Conservation (phyloP, 2,329 filamentous ascomycete species). For the Colletotrichum acutatum region DNA sequence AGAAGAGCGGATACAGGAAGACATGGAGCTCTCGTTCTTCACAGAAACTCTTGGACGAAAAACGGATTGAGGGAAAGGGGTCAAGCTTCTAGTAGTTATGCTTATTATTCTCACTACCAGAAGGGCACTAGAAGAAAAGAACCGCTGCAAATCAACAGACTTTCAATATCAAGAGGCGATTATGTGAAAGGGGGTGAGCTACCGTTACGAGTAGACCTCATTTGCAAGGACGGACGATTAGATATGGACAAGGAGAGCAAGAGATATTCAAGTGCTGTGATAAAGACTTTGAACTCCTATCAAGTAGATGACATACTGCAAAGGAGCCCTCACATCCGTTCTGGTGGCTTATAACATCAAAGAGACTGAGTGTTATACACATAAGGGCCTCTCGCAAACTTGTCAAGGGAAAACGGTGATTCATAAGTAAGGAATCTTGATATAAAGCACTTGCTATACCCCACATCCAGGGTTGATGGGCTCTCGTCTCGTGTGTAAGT, state of each 20-base stretch:
- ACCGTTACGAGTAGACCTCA: too few relatives aligned
- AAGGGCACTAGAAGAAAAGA: neutral
- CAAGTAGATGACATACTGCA: neutral
- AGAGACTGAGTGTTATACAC: neutral
- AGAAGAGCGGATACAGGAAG: too few relatives aligned
- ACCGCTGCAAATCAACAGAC: neutral
- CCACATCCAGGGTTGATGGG: neutral
- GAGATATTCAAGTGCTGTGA: neutral
- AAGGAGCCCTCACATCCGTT: neutral
- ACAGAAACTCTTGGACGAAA: neutral
- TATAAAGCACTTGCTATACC: neutral
- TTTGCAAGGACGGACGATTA: neutral
- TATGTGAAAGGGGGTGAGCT: neutral
- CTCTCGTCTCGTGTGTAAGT: neutral
- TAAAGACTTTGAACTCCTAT: neutral
- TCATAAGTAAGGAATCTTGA: neutral
- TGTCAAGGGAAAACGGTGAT: neutral
- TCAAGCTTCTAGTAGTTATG: too few relatives aligned
- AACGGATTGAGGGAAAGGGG: too few relatives aligned
- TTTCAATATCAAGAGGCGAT: neutral
- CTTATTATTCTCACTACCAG: too few relatives aligned
- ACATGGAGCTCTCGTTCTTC: too few relatives aligned
- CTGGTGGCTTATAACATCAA: neutral
- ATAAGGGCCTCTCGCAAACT: neutral
- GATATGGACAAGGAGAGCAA: neutral